Conservation (phyloP, 306 rosid species). For the Clitoria ternatea region DNA sequence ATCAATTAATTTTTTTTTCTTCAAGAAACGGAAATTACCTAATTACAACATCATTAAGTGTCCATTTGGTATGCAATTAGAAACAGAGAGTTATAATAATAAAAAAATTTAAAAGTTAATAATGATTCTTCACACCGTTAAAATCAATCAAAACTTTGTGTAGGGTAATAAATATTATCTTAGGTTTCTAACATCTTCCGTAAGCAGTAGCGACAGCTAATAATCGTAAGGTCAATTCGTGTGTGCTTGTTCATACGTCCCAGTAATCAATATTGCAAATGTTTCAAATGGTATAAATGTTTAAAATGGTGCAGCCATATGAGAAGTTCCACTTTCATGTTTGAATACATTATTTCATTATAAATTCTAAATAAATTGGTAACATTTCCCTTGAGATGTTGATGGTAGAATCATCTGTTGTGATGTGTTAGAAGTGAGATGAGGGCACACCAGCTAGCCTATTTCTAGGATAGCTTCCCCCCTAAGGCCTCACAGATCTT, state of each 20-base stretch:
- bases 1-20: too few relatives aligned
- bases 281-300: slow-evolving; percentile 27
- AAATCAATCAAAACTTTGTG: too few relatives aligned
- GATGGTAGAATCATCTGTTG: background rate
- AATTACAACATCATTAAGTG: slow-evolving; percentile 19
- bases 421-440: background rate
- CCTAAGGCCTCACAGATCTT: slow-evolving; percentile 3
- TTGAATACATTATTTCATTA: too few relatives aligned
- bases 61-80: too few relatives aligned
- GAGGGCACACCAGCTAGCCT: background rate
- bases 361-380: too few relatives aligned
- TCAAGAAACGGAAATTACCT: background rate
- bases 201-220: background rate
- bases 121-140: too few relatives aligned
- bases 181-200: too few relatives aligned
- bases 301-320: slow-evolving; percentile 5
- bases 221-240: background rate
- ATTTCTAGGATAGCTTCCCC: slow-evolving; percentile 14
- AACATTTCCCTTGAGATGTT: too few relatives aligned
- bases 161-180: too few relatives aligned
- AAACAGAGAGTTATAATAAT: too few relatives aligned
- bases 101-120: too few relatives aligned
- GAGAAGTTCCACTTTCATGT: too few relatives aligned
- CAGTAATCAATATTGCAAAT: background rate
- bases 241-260: background rate